These are phyloP conservation scores for Schwanniomyces occidentalis DNA, from an alignment of 805 yeast genomes.

Conservation along the genomic window DNA sequence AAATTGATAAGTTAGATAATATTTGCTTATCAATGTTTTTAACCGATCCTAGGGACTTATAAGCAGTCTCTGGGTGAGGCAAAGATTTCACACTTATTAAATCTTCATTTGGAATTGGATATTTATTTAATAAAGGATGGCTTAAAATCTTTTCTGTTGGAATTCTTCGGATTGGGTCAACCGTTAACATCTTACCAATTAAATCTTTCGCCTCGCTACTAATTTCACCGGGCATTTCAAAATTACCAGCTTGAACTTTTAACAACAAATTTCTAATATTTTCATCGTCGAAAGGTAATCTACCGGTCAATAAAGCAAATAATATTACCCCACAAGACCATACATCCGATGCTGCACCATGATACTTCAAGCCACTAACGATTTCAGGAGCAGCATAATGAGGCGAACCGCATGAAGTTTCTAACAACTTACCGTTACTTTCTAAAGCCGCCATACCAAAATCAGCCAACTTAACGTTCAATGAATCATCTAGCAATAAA, in stretches of 20 bases:
- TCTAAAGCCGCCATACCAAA: conserved; percentile 99
- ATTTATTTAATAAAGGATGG: conserved; percentile 74
- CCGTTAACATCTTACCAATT: conserved; percentile 75
- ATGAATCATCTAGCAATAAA: conserved; percentile 73
- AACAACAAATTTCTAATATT: conserved; percentile 82
- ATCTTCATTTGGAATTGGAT: conserved; percentile 49
- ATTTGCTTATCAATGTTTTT: conserved; percentile 54
- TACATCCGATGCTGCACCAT: conserved; percentile 95
- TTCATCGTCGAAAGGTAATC: conserved; percentile 95
- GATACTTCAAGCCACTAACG: conserved; percentile 91
- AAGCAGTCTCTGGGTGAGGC: conserved; percentile 58
- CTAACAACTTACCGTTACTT: conserved; percentile 74
- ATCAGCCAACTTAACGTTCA: conserved; percentile 94
- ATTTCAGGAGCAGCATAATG: conserved; percentile 99
- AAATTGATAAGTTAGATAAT: conserved; percentile 52
- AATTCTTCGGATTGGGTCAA: conserved; percentile 79
- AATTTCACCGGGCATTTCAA: conserved; percentile 76
- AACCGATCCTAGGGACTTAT: conserved; percentile 47
- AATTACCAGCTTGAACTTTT: conserved; percentile 90
- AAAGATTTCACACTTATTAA: conserved; percentile 45
- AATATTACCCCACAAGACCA: conserved; percentile 98
- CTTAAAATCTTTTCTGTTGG: conserved; percentile 69
- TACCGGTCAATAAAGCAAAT: conserved; percentile 91
- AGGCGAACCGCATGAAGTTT: conserved; percentile 97
- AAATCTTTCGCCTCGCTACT: conserved; percentile 86